phyloP scores from a whole-genome alignment of 163 green algal genomes.

The Volvox carteri region DNA sequence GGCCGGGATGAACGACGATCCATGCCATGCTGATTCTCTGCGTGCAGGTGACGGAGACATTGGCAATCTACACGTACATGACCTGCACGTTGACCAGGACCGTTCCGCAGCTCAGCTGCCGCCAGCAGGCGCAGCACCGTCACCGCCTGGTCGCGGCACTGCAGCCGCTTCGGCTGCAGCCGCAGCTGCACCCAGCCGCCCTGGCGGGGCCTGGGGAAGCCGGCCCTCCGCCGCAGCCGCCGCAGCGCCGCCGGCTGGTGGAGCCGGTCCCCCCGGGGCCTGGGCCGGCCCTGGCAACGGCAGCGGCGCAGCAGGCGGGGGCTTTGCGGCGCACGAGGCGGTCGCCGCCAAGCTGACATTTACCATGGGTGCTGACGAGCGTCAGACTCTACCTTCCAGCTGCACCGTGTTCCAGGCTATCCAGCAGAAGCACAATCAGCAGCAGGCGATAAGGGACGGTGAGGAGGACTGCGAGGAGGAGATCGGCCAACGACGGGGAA shows the following conservation, averaged over 20 bases:
- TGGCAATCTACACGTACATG: constrained; percentile 70
- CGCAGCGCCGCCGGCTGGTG: background rate
- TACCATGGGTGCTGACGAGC: constrained; percentile 64
- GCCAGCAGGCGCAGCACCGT: background rate
- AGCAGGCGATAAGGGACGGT: constrained; percentile 34
- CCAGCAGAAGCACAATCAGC: constrained; percentile 62
- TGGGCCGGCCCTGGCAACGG: background rate
- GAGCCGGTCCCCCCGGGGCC: background rate
- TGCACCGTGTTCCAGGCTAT: constrained; percentile 93
- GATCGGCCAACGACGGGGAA: constrained; percentile 35
- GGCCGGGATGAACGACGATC: no score
- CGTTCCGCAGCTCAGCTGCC: background rate
- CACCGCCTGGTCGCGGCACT: background rate
- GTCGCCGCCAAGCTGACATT: constrained; percentile 80
- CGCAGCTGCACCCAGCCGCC: background rate
- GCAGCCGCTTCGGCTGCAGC: background rate
- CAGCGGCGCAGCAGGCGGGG: background rate
- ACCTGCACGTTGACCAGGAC: constrained; percentile 68
- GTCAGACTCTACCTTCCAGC: constrained; percentile 55
- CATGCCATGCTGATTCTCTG: no score
- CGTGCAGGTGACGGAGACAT: constrained; percentile 61
- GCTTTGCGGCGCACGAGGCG: constrained; percentile 42
- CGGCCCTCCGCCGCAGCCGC: background rate
- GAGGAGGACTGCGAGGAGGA: constrained; percentile 57
- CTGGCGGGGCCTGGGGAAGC: background rate